phyloP scores from a whole-genome alignment of 768 basidiomycete species.

The Auriscalpium orientale region DNA sequence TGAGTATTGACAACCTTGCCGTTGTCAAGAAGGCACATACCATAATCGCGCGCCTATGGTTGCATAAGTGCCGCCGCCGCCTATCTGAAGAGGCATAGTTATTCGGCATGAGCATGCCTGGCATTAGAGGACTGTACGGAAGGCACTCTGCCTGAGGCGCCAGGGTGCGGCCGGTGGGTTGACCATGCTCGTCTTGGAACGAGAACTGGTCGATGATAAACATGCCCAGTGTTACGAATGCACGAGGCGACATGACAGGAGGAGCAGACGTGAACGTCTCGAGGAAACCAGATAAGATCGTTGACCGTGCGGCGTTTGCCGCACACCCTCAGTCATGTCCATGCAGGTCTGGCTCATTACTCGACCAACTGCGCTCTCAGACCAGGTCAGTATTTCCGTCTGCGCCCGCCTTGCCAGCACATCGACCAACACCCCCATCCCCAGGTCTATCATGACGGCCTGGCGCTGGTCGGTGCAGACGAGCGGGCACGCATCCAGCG shows the following conservation, averaged over 20 bases:
- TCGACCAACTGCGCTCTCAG: slow-evolving; percentile 9
- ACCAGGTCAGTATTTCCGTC: slow-evolving; percentile 2
- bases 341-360: slow-evolving; percentile 12
- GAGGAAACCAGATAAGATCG: neutral
- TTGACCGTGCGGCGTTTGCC: neutral
- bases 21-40: slow-evolving; percentile 26
- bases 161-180: slow-evolving; percentile 34
- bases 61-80: slow-evolving; percentile 84
- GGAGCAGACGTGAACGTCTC: neutral
- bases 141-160: slow-evolving; percentile 43
- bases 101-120: neutral
- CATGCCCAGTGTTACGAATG: slow-evolving; percentile 72
- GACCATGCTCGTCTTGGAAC: slow-evolving; percentile 50
- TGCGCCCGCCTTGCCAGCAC: neutral
- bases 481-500: slow-evolving; percentile 50
- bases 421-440: neutral
- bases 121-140: neutral
- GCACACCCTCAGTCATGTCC: neutral
- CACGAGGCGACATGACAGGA: neutral
- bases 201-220: slow-evolving; percentile 86
- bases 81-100: slow-evolving; percentile 49
- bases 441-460: slow-evolving; percentile 57
- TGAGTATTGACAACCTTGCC: too few species aligned
- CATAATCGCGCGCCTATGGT: slow-evolving; percentile 78
- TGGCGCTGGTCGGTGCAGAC: slow-evolving; percentile 49